A percentile compares a stretch with the other conserved stretches of the same genome.
Evolutionary conservation across 306 rosid genomes (phyloP).

Genomic region (Quercus wislizeni): DNA sequence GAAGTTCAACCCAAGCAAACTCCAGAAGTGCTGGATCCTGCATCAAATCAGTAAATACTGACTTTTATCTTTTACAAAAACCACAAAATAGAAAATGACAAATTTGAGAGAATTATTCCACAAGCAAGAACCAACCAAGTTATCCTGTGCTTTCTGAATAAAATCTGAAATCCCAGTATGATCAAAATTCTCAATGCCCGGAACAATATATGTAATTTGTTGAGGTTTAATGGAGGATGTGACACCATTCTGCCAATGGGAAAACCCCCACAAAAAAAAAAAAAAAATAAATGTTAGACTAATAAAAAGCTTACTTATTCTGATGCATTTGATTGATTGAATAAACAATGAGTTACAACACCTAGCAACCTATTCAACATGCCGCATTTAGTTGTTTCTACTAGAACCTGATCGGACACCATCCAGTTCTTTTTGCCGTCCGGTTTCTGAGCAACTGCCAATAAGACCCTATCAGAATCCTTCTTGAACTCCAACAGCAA

Average conservation of each 20-base stretch:
- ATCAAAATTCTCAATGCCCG: slow-evolving; percentile 83
- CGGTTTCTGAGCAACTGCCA: slow-evolving; percentile 87
- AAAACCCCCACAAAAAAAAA: neutral
- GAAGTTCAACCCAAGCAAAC: slow-evolving; percentile 96
- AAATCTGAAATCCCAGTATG: slow-evolving; percentile 60
- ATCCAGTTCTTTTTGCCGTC: slow-evolving; percentile 99
- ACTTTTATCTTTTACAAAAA: slow-evolving; percentile 12
- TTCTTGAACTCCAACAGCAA: slow-evolving; percentile 86
- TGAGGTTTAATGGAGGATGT: slow-evolving; percentile 83
- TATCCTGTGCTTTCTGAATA: slow-evolving; percentile 59
- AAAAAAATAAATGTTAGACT: slow-evolving; percentile 24
- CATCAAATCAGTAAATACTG: slow-evolving; percentile 29
- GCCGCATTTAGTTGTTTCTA: slow-evolving; percentile 77
- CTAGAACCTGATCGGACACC: slow-evolving; percentile 98
- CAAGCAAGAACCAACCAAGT: slow-evolving; percentile 61
- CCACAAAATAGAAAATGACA: neutral
- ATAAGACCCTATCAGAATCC: slow-evolving; percentile 75
- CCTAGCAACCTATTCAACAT: slow-evolving; percentile 93
- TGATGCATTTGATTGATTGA: slow-evolving; percentile 24
- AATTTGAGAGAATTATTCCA: slow-evolving; percentile 9
- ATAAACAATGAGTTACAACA: slow-evolving; percentile 46
- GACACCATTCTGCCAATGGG: slow-evolving; percentile 67
- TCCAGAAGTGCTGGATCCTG: slow-evolving; percentile 87
- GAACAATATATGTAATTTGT: slow-evolving; percentile 88
- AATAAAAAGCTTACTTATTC: slow-evolving; percentile 6